These are phyloP conservation scores for Crithidia fasciculata DNA, from an alignment of 208 protist species.

Conservation along the genomic window DNA sequence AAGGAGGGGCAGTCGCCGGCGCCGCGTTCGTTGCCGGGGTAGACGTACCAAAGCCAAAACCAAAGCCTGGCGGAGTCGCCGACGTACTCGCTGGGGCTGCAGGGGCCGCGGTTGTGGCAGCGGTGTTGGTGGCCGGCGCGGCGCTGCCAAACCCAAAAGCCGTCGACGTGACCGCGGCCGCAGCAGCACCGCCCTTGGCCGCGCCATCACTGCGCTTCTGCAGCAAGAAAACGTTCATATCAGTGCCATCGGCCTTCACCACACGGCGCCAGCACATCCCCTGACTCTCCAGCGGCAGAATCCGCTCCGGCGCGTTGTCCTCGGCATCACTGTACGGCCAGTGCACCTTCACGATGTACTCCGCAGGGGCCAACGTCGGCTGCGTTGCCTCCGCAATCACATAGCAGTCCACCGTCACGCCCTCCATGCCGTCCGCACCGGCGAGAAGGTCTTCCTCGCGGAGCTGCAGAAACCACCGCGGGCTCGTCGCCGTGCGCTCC, in stretches of 20 bases:
- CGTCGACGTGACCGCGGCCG: constrained; percentile 18
- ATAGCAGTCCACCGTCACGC: constrained; percentile 85
- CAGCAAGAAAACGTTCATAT: constrained; percentile 82
- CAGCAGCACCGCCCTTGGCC: not conserved
- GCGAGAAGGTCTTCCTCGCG: constrained; percentile 85
- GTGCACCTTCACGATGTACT: constrained; percentile 89
- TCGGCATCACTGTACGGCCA: constrained; percentile 88
- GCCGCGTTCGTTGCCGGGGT: not conserved
- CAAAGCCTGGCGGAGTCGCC: constrained; percentile 22
- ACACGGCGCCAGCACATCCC: constrained; percentile 80
- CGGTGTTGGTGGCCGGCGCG: not conserved
- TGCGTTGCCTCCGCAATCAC: constrained; percentile 75
- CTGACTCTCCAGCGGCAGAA: constrained; percentile 73
- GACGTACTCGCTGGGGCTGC: constrained; percentile 1
- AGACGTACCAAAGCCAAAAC: constrained; percentile 42
- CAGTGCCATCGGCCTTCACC: constrained; percentile 65
- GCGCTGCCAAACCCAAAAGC: constrained; percentile 46
- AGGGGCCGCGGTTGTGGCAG: constrained; percentile 10
- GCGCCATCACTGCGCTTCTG: constrained; percentile 41
- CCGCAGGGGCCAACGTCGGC: constrained; percentile 70
- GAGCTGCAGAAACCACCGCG: constrained; percentile 89
- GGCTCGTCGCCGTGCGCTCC: constrained; percentile 54
- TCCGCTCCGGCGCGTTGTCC: constrained; percentile 89
- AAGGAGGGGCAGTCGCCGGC: not conserved
- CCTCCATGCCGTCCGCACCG: constrained; percentile 74